Percentiles rank a stretch among this genome's conserved stretches.
Conservation (phyloP, 805 yeast species). For the Ogataea trehalophila region DNA sequence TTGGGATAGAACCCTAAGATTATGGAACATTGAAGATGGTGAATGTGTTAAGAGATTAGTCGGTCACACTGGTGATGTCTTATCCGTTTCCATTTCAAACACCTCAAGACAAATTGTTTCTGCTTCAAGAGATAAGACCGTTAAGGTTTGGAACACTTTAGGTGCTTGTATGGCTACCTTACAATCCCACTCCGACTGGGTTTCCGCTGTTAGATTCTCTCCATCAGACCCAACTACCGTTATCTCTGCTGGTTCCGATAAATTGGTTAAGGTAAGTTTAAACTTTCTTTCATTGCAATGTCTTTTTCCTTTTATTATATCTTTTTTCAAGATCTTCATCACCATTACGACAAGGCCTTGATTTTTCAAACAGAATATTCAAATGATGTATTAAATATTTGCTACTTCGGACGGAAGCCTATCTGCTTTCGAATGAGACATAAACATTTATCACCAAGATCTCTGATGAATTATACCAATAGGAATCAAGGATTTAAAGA, state of each 20-base stretch:
- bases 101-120: slow-evolving; percentile 97
- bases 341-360: neutral
- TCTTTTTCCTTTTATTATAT: neutral
- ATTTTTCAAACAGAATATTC: slow-evolving; percentile 18
- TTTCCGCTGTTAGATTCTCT: slow-evolving; percentile 94
- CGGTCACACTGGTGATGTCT: slow-evolving; percentile 97
- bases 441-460: slow-evolving; percentile 89
- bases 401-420: slow-evolving; percentile 95
- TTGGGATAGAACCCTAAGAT: slow-evolving; percentile 99
- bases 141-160: slow-evolving; percentile 98
- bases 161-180: slow-evolving; percentile 96
- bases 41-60: slow-evolving; percentile 90
- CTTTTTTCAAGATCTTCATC: neutral
- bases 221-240: slow-evolving; percentile 72
- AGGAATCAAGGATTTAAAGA: neutral
- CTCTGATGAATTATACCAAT: slow-evolving; percentile 65
- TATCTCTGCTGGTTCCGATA: slow-evolving; percentile 99
- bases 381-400: slow-evolving; percentile 86
- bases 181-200: slow-evolving; percentile 98
- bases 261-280: slow-evolving; percentile 93
- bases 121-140: slow-evolving; percentile 98
- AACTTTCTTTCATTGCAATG: neutral
- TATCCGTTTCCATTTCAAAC: slow-evolving; percentile 93
- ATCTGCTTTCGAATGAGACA: slow-evolving; percentile 85
- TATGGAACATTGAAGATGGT: slow-evolving; percentile 96